phyloP scores from a whole-genome alignment of 2,329 filamentous ascomycete species.

The Microdochium nivale region DNA sequence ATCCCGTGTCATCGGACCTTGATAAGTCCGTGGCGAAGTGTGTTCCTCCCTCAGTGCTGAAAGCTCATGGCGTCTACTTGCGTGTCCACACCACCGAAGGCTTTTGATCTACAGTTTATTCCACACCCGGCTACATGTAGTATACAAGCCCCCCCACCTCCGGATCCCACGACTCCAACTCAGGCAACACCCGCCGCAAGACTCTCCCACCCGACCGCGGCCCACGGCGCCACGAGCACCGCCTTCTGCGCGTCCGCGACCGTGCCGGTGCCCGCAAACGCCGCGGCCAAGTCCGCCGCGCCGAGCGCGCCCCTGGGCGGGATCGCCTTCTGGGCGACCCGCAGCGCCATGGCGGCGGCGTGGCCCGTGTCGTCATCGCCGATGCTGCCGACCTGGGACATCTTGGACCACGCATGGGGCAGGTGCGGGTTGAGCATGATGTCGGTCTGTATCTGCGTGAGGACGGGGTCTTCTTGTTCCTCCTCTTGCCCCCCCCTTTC shows the following conservation, averaged over 20 bases:
- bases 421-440: conserved; percentile 75
- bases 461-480: conserved; percentile 35
- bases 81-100: too few species aligned
- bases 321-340: conserved; percentile 66
- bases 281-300: conserved; percentile 60
- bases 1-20: too few species aligned
- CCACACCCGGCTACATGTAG: too few species aligned
- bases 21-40: too few species aligned
- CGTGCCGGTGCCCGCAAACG: conserved; percentile 66
- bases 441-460: conserved; percentile 62
- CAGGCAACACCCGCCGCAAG: conserved; percentile 31
- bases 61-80: too few species aligned
- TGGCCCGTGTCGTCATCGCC: neutral
- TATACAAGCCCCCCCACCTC: too few species aligned
- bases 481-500: too few species aligned
- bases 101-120: too few species aligned
- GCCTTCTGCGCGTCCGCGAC: conserved; percentile 68
- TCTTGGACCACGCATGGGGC: conserved; percentile 70
- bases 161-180: too few species aligned
- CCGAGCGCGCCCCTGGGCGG: conserved; percentile 63
- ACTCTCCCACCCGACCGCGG: conserved; percentile 52
- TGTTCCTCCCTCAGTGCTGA: too few species aligned
- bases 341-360: conserved; percentile 67
- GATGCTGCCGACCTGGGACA: conserved; percentile 27
- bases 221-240: conserved; percentile 78